Base-by-base conservation (phyloP, 1,284 basidiomycete species). In the Puccinia hordei region DNA sequence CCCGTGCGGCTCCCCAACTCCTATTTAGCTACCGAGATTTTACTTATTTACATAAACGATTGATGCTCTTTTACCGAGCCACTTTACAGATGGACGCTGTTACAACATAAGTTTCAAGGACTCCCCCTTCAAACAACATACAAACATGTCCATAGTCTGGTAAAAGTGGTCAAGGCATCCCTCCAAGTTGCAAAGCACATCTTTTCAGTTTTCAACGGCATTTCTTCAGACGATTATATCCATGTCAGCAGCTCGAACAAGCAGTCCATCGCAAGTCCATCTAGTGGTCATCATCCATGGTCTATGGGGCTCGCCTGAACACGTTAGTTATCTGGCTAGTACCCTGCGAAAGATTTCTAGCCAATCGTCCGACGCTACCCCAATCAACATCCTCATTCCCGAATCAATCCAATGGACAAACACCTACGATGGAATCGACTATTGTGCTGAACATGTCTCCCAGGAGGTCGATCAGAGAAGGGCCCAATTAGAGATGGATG, bases 281-380 rank as follows among this genome's bases (percentile, higher is more conserved):
- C 88, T 92, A 15, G 87, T 91, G 22, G 90, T 93, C 38, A 88
- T 92, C 80, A 88, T 92, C 57, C 92, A 93, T 83, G 93, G 93
- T 51, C 92, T 94, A 90, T 94, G 92, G 92, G 92, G 93, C 1
- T 89, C 90, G 82, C 90, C 92, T 0, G 73, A 78, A 57, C 88
- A 91, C 83, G 86, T 90, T 15, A 85, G 86, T 0, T 86, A 87
- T 81, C 85, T 89, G 84, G 83, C 87, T 71, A 86, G 87, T 65
- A 86, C 87, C n/a, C 84, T 73, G 59, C 78, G 81, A 24, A 66
- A 81, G 8, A 78, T 75, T 22, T 80, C 82, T 0, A 79, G 82
- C 17, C 63, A 53, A n/a, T 65, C 66, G 19, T 35, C 73, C 51
- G 44, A 69, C 41, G 81, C 53, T 2, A n/a, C 66, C 35, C 82